A percentile compares a stretch with the other conserved stretches of the same genome.
phyloP scores from a whole-genome alignment of 2,329 filamentous ascomycete species.

The Aphanocladium album region DNA sequence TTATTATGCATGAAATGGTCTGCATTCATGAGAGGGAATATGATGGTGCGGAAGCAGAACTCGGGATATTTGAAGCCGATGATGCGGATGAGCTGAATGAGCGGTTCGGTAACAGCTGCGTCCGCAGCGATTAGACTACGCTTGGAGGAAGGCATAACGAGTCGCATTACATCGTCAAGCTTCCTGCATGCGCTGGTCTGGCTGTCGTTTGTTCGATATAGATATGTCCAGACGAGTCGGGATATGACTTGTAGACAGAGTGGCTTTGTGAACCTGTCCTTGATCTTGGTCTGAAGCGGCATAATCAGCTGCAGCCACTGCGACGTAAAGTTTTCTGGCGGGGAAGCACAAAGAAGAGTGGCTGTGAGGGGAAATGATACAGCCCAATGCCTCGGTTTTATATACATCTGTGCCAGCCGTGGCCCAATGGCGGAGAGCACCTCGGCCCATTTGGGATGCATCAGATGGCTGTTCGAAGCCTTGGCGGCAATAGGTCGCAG shows the following conservation, averaged over 20 bases:
- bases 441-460: slow-evolving; percentile 78
- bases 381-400: slow-evolving; percentile 88
- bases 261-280: slow-evolving; percentile 73
- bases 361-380: slow-evolving; percentile 84
- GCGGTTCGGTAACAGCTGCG: slow-evolving; percentile 74
- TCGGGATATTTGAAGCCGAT: slow-evolving; percentile 93
- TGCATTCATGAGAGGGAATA: slow-evolving; percentile 93
- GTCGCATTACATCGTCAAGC: slow-evolving; percentile 81
- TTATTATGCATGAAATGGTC: slow-evolving; percentile 74
- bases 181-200: slow-evolving; percentile 65
- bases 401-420: slow-evolving; percentile 75
- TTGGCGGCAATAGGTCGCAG: slow-evolving; percentile 82
- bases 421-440: slow-evolving; percentile 75
- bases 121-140: slow-evolving; percentile 80
- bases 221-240: slow-evolving; percentile 87
- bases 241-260: slow-evolving; percentile 86
- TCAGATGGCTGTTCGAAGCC: slow-evolving; percentile 69
- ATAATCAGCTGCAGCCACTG: slow-evolving; percentile 84
- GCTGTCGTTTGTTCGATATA: slow-evolving; percentile 77
- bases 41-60: slow-evolving; percentile 83
- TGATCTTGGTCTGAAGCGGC: slow-evolving; percentile 72
- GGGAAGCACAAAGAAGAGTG: slow-evolving; percentile 81
- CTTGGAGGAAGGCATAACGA: slow-evolving; percentile 76
- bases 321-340: slow-evolving; percentile 72
- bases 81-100: slow-evolving; percentile 90